These are phyloP conservation scores for Penicillium bovifimosum DNA, from an alignment of 495 filamentous ascomycete genomes.

Conservation along the genomic window DNA sequence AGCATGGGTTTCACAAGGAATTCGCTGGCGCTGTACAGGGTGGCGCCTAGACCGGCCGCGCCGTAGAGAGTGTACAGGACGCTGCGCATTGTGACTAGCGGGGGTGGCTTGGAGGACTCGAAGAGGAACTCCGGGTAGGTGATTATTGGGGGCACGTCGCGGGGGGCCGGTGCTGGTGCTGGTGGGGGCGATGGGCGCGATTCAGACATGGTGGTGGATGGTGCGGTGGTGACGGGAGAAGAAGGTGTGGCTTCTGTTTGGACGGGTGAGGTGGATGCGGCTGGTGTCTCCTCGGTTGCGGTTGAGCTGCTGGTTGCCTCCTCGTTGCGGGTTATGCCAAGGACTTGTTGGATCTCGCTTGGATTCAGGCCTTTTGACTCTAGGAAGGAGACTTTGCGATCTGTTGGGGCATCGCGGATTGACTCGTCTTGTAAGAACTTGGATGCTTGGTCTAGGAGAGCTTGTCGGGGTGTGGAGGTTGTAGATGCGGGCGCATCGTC, in stretches of 20 bases:
- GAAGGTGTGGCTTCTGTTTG: constrained; percentile 15
- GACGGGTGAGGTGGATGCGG: constrained; percentile 17
- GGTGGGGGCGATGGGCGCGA: constrained; percentile 12
- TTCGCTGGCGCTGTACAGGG: constrained; percentile 75
- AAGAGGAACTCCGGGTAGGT: constrained; percentile 94
- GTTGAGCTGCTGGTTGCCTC: constrained; percentile 23
- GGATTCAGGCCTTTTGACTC: constrained; percentile 68
- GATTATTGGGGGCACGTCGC: constrained; percentile 76
- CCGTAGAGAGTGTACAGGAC: constrained; percentile 76
- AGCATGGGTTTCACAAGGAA: constrained; percentile 82
- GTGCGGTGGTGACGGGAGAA: constrained; percentile 5
- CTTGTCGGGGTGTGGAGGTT: constrained; percentile 25
- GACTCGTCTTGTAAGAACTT: constrained; percentile 75
- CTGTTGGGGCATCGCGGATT: constrained; percentile 62
- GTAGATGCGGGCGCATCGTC: constrained; percentile 28
- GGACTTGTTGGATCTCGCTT: constrained; percentile 61
- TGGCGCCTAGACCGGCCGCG: constrained; percentile 61
- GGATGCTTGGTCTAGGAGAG: constrained; percentile 62
- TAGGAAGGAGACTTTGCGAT: constrained; percentile 73
- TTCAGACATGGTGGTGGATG: constrained; percentile 14
- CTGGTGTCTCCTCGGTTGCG: constrained; percentile 14
- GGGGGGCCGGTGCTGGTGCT: constrained; percentile 22
- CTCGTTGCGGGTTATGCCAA: constrained; percentile 45
- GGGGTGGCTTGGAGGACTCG: constrained; percentile 58
- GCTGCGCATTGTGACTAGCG: constrained; percentile 69